These are phyloP conservation scores for Verticillium klebahnii DNA, from an alignment of 2,329 filamentous ascomycete genomes.

Conservation along the genomic window DNA sequence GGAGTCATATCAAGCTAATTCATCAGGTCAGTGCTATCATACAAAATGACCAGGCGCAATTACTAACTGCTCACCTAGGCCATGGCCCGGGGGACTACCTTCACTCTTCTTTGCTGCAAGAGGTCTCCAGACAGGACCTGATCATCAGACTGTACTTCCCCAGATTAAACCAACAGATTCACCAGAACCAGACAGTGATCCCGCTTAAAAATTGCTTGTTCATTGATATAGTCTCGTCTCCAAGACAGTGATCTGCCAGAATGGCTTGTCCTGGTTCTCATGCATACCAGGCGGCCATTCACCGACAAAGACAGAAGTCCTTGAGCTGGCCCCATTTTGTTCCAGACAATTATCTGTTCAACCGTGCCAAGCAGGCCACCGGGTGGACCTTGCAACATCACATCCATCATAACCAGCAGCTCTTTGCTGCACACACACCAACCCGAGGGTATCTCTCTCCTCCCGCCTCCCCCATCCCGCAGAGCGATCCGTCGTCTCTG, in stretches of 20 bases:
- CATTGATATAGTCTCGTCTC: constrained; percentile 16
- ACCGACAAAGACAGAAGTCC: background rate
- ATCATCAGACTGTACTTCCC: too few relatives aligned
- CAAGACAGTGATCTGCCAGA: constrained; percentile 1
- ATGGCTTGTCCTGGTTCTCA: background rate
- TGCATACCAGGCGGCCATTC: background rate
- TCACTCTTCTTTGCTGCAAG: too few relatives aligned
- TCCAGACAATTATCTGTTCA: background rate
- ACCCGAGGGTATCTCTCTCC: background rate
- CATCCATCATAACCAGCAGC: background rate
- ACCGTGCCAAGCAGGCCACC: background rate
- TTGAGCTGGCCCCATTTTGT: background rate
- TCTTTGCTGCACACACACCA: background rate
- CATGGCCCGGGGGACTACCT: too few relatives aligned
- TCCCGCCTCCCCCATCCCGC: background rate
- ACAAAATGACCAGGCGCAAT: too few relatives aligned
- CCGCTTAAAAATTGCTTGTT: constrained; percentile 11
- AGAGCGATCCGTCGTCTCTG: background rate
- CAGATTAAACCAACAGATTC: too few relatives aligned
- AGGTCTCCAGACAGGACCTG: too few relatives aligned
- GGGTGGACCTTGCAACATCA: background rate
- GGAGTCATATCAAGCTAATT: too few relatives aligned
- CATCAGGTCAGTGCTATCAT: too few relatives aligned
- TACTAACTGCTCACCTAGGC: too few relatives aligned
- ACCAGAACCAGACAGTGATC: background rate